These are phyloP conservation scores for Zalaria obscura DNA, from an alignment of 2,329 filamentous ascomycete species.

Conservation along the genomic window DNA sequence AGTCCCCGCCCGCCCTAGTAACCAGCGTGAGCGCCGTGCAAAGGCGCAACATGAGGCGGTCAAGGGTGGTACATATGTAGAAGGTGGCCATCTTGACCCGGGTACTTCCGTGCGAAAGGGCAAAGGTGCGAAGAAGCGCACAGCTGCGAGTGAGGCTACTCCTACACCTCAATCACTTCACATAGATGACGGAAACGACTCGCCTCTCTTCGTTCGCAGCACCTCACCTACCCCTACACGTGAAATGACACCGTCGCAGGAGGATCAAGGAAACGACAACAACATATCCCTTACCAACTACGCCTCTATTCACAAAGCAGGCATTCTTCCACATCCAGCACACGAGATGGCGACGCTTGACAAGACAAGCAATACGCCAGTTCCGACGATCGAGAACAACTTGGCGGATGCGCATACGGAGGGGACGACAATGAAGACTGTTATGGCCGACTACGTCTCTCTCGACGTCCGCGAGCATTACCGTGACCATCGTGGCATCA, in stretches of 20 bases:
- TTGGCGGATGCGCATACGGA: too few species aligned
- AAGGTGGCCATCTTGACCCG: too few species aligned
- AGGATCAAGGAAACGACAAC: not conserved
- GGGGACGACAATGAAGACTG: too few species aligned
- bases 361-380: not conserved
- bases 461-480: not conserved
- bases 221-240: not conserved
- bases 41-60: not conserved
- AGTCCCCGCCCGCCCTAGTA: not conserved
- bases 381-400: not conserved
- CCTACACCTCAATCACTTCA: too few species aligned
- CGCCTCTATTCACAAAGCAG: not conserved
- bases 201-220: slow-evolving; percentile 3
- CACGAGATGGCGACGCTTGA: not conserved
- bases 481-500: slow-evolving; percentile 5
- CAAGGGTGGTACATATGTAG: too few species aligned
- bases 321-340: not conserved
- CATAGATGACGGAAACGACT: not conserved
- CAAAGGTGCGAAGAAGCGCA: too few species aligned
- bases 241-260: not conserved
- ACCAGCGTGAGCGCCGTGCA: not conserved
- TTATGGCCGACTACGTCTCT: too few species aligned
- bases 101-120: too few species aligned
- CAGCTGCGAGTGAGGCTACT: too few species aligned
- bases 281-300: not conserved